Percentiles rank a stretch among this genome's conserved stretches.
Evolutionary conservation across 495 filamentous ascomycete species (phyloP).

Genomic region (Staphylotrichum tortipilum): DNA sequence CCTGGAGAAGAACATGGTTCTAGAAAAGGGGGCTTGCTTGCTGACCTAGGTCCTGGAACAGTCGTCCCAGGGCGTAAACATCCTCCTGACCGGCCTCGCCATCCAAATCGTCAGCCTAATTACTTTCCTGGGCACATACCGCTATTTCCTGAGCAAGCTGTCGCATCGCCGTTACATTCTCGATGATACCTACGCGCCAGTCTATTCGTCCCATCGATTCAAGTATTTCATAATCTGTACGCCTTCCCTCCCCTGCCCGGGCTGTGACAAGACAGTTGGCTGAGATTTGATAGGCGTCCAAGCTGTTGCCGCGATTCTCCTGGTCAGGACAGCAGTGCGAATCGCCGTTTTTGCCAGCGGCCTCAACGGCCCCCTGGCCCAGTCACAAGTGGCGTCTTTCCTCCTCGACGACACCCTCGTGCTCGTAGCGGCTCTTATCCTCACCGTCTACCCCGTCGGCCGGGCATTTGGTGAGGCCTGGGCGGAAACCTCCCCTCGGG

Average conservation of each 20-base stretch:
- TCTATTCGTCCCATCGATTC: constrained; percentile 30
- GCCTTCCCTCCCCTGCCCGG: neutral
- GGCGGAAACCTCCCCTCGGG: constrained; percentile 22
- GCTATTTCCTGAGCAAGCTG: constrained; percentile 24
- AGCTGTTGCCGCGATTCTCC: constrained; percentile 21
- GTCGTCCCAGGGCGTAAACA: constrained; percentile 22
- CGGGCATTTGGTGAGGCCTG: constrained; percentile 23
- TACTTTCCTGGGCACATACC: constrained; percentile 24
- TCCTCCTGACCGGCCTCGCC: constrained; percentile 30
- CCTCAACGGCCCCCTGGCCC: constrained; percentile 16
- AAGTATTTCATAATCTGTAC: constrained; percentile 29
- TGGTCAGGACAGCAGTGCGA: constrained; percentile 28
- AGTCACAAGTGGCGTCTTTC: constrained; percentile 21
- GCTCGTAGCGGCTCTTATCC: constrained; percentile 23
- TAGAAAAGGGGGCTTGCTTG: too few species aligned
- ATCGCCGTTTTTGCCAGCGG: constrained; percentile 25
- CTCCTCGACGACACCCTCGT: constrained; percentile 34
- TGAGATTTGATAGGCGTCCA: constrained; percentile 18
- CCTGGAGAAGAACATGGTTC: too few species aligned
- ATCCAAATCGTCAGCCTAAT: constrained; percentile 29
- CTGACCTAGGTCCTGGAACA: constrained; percentile 20
- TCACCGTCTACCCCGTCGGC: constrained; percentile 18
- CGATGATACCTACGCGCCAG: constrained; percentile 21
- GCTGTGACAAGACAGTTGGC: neutral
- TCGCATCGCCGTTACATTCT: constrained; percentile 23